Evolutionary conservation across 495 filamentous ascomycete genomes (phyloP), one percentile per base, ranked within the genome.

Genomic region (Tuber brumale): DNA sequence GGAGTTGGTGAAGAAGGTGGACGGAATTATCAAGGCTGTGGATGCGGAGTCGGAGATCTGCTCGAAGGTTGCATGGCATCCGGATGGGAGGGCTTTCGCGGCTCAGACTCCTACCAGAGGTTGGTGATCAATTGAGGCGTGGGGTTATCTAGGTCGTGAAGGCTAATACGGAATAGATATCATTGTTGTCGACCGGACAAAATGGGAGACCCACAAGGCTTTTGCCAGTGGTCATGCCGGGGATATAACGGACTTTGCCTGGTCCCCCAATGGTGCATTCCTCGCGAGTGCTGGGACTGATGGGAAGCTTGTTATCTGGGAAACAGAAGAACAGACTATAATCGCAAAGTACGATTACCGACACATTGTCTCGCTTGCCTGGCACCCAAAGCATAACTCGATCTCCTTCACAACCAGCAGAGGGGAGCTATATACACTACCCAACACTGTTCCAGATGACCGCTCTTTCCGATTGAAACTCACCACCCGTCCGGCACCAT

Each of bases 221-320:
- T 98, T 98, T 81, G 81, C 89, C 10, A 89, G 89, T 39, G 94
- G 92, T 1, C 96, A 98, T 79, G 91, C 88, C 41, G 92, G 91
- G 37, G 92, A 96, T 79, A 90, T 99, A 76, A 97, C 94, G 0
- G 91, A 95, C 19, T 85, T 95, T 27, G 89, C 90, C 66, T 99
- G 95, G 95, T 95, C 94, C 21, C 94, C 94, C 3, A 99, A 98
- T 84, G 95, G 95, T 31, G 92, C 94, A 0, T 86, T 98, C 69
- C 87, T 99, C 8, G 92, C 89, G 35, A 93, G 92, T 10, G 92
- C 96, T 23, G 92, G 88, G 43, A 90, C 91, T 70, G 95, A 98
- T 85, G 90, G 91, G 69, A 92, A 91, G 81, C 86, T 98, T 39
- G 77, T 95, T 41, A 85, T 99, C 19, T 99, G 95, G 95, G 93